phyloP scores from a whole-genome alignment of 768 basidiomycete genomes.

The Leccinum disarticulatum region DNA sequence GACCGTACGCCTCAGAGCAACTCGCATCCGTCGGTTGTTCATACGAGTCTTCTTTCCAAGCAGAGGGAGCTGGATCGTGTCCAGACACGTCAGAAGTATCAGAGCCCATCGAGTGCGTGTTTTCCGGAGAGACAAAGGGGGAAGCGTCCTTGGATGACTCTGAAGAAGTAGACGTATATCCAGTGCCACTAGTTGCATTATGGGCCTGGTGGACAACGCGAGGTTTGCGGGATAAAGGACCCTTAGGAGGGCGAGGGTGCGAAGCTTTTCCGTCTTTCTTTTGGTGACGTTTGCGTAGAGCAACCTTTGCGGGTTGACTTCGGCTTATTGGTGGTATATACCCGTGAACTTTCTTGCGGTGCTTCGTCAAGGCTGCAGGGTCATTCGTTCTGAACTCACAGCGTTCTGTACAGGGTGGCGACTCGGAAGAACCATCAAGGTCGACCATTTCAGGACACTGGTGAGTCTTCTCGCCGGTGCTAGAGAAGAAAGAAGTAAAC shows the following conservation, averaged over 20 bases:
- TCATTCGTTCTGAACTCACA: conserved; percentile 26
- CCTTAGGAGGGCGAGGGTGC: not conserved
- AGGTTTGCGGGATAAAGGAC: not conserved
- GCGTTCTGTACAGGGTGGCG: not conserved
- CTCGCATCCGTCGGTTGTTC: not conserved
- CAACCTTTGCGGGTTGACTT: not conserved
- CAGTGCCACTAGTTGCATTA: not conserved
- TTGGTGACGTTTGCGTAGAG: not conserved
- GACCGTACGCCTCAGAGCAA: not conserved
- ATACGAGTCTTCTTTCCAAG: not conserved
- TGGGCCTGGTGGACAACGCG: not conserved
- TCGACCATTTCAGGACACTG: conserved; percentile 8
- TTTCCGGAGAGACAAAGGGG: not conserved
- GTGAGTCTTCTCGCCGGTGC: conserved; percentile 22
- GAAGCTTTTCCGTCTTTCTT: not conserved
- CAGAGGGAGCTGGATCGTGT: not conserved
- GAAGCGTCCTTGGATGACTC: not conserved
- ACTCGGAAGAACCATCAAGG: not conserved
- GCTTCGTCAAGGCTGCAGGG: conserved; percentile 26
- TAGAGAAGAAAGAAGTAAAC: not conserved
- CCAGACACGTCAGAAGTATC: not conserved
- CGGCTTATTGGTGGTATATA: conserved; percentile 17
- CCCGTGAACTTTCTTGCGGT: conserved; percentile 23
- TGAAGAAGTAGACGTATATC: not conserved
- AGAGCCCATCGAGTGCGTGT: not conserved